Evolutionary conservation across 768 basidiomycete genomes (phyloP), one percentile per base, ranked within the genome.

Genomic region (Tricholomella constricta): DNA sequence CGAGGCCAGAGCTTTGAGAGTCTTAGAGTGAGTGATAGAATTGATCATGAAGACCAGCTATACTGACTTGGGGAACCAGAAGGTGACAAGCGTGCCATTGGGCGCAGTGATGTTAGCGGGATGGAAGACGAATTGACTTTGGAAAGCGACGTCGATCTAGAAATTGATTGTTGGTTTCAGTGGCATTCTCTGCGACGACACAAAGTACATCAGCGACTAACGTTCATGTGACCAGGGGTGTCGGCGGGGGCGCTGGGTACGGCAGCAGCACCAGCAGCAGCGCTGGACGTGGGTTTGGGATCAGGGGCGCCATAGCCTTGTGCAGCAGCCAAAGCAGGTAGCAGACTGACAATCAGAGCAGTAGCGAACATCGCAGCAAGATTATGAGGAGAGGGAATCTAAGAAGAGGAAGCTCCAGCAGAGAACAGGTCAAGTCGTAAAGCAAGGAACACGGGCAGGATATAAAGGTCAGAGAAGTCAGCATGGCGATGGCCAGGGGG

Each of bases 51-150:
- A 29, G 14, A 45, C 31, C 17, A 17, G 34, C n/a, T 48, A 9
- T 7, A 57, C 70, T 55, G 51, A 80, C 80, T 57, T 56, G 9
- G 81, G 78, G 73, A 83, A 80, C 60, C 66, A 78, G 69, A 84
- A 84, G 2, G 78, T 80, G 26, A 84, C 75, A 4, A 68, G 52
- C n/a, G 79, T 78, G n/a, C 78, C 78, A 17, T 78, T 75, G 5
- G 72, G 17, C 0, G 82, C 82, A 14, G 65, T 75, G 57, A 84
- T 58, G 56, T 79, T 78, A 41, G 61, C 25, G 2, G 81, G 82
- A 51, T 59, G 68, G 69, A 76, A 84, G 10, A 66, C 52, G 57
- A 80, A 76, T 12, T 61, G 51, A 5, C 68, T 70, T 14, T 70
- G 59, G 38, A 70, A 54, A 5, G 66, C 72, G 27, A 83, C 83